These are phyloP conservation scores for Wickerhamomyces bisporus DNA, from an alignment of 805 yeast species.

Conservation along the genomic window DNA sequence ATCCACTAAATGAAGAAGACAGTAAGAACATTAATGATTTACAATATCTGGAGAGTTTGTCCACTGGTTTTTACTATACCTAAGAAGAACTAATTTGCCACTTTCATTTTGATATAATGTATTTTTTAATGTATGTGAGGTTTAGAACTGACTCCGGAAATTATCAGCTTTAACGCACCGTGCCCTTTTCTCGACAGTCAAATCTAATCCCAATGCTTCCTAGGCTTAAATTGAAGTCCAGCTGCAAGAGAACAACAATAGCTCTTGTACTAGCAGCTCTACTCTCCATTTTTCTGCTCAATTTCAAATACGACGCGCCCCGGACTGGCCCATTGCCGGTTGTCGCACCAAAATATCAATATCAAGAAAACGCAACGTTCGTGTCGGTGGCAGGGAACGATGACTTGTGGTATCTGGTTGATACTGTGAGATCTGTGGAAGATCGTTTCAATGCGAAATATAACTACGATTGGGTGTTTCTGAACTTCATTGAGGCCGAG, in stretches of 20 bases:
- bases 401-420: constrained; percentile 54
- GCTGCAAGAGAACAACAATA: too few species aligned
- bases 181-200: too few species aligned
- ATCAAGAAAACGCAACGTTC: constrained; percentile 47
- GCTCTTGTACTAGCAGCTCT: too few species aligned
- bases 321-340: not conserved
- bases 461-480: constrained; percentile 82
- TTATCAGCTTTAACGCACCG: too few species aligned
- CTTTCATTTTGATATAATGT: too few species aligned
- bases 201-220: too few species aligned
- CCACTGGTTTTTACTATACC: constrained; percentile 19
- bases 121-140: too few species aligned
- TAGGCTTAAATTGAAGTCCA: too few species aligned
- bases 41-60: constrained; percentile 13
- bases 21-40: constrained; percentile 8
- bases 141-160: too few species aligned
- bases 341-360: too few species aligned
- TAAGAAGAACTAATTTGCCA: too few species aligned
- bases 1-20: not conserved
- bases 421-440: constrained; percentile 59
- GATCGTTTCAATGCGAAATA: constrained; percentile 58
- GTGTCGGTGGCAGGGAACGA: constrained; percentile 65
- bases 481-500: constrained; percentile 51
- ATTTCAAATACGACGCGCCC: not conserved
- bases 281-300: too few species aligned